A percentile compares a stretch with the other conserved stretches of the same genome.
phyloP scores from a whole-genome alignment of 345 rosid genomes.

The Eutrema heterophyllum region DNA sequence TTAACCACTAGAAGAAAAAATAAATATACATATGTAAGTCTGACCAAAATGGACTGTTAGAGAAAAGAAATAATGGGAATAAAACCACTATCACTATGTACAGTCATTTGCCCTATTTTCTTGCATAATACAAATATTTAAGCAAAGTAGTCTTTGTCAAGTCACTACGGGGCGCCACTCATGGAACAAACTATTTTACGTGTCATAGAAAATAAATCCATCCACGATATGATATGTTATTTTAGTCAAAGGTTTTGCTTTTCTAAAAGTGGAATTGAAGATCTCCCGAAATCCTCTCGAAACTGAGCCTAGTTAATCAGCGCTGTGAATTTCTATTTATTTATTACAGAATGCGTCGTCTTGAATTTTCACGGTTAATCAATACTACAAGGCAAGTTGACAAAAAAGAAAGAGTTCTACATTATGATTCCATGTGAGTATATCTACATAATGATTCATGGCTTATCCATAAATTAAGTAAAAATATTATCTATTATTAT shows the following conservation, averaged over 20 bases:
- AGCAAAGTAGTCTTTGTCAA: background rate
- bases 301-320: background rate
- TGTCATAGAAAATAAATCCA: constrained; percentile 12
- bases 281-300: background rate
- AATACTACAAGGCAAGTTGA: background rate
- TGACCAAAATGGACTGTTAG: background rate
- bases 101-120: background rate
- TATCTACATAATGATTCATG: too few species aligned
- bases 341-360: background rate
- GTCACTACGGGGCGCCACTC: constrained; percentile 20
- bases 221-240: constrained; percentile 10
- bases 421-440: too few species aligned
- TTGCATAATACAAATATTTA: background rate
- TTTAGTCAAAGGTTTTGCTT: constrained; percentile 14
- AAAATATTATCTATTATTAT: too few species aligned
- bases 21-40: background rate
- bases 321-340: background rate
- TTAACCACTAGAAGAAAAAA: background rate
- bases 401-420: background rate
- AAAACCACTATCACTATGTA: background rate
- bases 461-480: too few species aligned
- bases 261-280: background rate
- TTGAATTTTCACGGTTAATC: constrained; percentile 1
- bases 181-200: constrained; percentile 15
- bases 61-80: background rate